Conservation (phyloP, 1,139 yeast genomes). For the Sugiyamaella paludigena region DNA sequence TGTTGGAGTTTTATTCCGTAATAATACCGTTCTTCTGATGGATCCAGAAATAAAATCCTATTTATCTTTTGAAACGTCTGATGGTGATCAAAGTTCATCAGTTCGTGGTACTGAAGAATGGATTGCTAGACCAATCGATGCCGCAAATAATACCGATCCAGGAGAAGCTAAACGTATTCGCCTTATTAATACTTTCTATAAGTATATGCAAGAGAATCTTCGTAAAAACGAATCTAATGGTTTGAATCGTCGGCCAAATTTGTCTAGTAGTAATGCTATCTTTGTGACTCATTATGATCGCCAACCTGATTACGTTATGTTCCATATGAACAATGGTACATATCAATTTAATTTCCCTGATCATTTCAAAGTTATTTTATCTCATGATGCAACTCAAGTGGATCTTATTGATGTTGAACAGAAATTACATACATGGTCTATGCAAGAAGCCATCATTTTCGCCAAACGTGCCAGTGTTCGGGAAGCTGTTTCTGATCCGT, state of each 20-base stretch:
- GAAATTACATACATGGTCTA: slow-evolving; percentile 57
- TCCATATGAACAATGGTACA: slow-evolving; percentile 88
- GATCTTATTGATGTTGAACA: slow-evolving; percentile 82
- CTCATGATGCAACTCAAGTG: slow-evolving; percentile 70
- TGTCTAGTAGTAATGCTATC: slow-evolving; percentile 34
- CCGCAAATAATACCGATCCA: slow-evolving; percentile 11
- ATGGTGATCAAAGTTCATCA: slow-evolving; percentile 1
- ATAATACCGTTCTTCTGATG: slow-evolving; percentile 23
- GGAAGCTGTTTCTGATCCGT: slow-evolving; percentile 1
- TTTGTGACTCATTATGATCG: slow-evolving; percentile 81
- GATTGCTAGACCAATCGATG: slow-evolving; percentile 19
- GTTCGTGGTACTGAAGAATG: slow-evolving; percentile 15
- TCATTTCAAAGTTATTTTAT: slow-evolving; percentile 82
- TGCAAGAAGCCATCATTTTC: slow-evolving; percentile 19
- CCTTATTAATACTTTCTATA: slow-evolving; percentile 33
- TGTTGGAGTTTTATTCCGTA: slow-evolving; percentile 51
- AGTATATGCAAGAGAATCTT: slow-evolving; percentile 39
- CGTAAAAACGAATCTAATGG: slow-evolving; percentile 23
- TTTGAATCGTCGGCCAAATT: slow-evolving; percentile 2
- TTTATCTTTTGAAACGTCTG: slow-evolving; percentile 6
- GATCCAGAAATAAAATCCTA: slow-evolving; percentile 20
- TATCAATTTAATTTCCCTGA: slow-evolving; percentile 94
- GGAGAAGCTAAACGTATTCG: slow-evolving; percentile 31
- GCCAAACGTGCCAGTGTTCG: slow-evolving; percentile 12
- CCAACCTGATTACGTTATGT: slow-evolving; percentile 56